phyloP scores from a whole-genome alignment of 2,329 filamentous ascomycete genomes.

The Trichoderma atroviride region DNA sequence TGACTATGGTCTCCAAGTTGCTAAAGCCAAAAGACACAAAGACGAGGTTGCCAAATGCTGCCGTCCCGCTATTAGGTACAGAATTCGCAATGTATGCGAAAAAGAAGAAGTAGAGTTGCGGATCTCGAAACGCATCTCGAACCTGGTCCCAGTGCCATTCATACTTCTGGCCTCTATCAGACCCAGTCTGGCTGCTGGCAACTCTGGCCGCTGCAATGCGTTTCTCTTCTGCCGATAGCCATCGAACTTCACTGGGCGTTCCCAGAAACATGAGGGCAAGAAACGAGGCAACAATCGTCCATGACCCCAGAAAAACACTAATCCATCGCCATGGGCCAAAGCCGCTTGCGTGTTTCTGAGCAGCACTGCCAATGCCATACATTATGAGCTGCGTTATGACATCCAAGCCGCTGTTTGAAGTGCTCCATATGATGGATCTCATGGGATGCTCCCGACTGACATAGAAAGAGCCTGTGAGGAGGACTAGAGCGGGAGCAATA shows the following conservation, averaged over 20 bases:
- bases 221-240: background rate
- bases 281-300: background rate
- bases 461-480: background rate
- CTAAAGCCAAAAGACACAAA: background rate
- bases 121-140: background rate
- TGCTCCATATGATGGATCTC: background rate
- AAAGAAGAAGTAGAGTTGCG: background rate
- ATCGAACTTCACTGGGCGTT: slow-evolving; percentile 1
- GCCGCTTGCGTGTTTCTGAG: background rate
- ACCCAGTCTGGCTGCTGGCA: background rate
- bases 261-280: background rate
- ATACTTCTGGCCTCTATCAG: background rate
- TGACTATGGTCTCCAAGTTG: background rate
- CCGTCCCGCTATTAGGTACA: background rate
- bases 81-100: background rate
- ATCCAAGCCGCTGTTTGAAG: background rate
- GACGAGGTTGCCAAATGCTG: background rate
- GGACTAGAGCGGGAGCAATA: background rate
- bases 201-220: background rate
- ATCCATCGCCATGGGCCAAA: background rate
- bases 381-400: background rate
- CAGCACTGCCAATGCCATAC: background rate
- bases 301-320: background rate
- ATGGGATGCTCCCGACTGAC: background rate
- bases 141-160: background rate